Conservation (phyloP, 2,329 filamentous ascomycete species). For the Xylariaceae sp. region DNA sequence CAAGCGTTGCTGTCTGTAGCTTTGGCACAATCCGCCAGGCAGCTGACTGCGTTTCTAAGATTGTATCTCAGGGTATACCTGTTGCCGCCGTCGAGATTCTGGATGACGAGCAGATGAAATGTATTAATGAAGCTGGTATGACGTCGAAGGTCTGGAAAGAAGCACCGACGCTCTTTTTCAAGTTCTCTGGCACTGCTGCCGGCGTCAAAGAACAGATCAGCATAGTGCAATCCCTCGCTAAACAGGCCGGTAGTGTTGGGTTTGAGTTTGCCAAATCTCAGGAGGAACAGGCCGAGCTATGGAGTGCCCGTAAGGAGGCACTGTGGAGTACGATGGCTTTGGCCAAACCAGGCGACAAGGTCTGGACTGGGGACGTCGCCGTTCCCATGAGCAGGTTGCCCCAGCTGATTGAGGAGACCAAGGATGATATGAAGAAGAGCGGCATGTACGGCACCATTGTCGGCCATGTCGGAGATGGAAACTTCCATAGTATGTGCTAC, state of each 20-base stretch:
- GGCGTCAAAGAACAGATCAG: slow-evolving; percentile 74
- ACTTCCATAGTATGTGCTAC: slow-evolving; percentile 59
- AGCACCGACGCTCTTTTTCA: slow-evolving; percentile 66
- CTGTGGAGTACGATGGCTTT: slow-evolving; percentile 75
- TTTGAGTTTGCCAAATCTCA: slow-evolving; percentile 73
- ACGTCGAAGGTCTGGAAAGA: slow-evolving; percentile 59
- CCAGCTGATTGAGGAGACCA: slow-evolving; percentile 73
- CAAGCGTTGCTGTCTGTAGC: slow-evolving; percentile 63
- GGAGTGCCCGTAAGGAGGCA: slow-evolving; percentile 79
- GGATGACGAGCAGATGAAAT: slow-evolving; percentile 71
- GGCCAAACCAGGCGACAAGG: slow-evolving; percentile 60
- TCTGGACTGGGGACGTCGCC: slow-evolving; percentile 85
- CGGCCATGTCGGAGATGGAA: slow-evolving; percentile 71
- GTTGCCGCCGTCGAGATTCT: slow-evolving; percentile 77
- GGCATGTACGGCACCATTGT: slow-evolving; percentile 62
- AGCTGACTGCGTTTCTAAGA: slow-evolving; percentile 65
- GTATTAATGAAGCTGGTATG: slow-evolving; percentile 51
- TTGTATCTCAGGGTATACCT: slow-evolving; percentile 68
- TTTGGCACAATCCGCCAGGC: slow-evolving; percentile 52
- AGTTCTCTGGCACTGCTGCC: slow-evolving; percentile 60
- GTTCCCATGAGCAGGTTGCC: slow-evolving; percentile 73
- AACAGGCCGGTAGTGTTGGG: slow-evolving; percentile 54
- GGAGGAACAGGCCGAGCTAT: slow-evolving; percentile 71
- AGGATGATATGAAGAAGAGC: slow-evolving; percentile 54
- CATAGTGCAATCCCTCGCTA: slow-evolving; percentile 33